phyloP scores from a whole-genome alignment of 108 stramenopile genomes.

The Nitzschia sp. region DNA sequence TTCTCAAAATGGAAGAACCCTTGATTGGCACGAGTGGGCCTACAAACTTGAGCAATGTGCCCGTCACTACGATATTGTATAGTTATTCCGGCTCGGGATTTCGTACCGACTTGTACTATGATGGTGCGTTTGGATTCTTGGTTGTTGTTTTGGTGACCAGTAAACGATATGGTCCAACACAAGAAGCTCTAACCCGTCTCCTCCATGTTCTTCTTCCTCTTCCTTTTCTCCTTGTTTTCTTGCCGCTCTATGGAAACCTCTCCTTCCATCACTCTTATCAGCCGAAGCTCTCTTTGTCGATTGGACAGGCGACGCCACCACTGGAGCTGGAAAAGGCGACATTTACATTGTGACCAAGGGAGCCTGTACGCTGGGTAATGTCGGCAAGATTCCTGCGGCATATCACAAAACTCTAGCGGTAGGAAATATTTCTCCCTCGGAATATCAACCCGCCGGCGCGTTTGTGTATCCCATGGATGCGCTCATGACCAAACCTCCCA shows the following conservation, averaged over 20 bases:
- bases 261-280: too few species aligned
- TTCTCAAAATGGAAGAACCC: not conserved
- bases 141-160: too few species aligned
- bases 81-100: not conserved
- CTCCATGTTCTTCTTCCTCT: too few species aligned
- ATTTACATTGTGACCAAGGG: slow-evolving; percentile 11
- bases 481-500: not conserved
- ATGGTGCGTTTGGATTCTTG: too few species aligned
- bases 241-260: too few species aligned
- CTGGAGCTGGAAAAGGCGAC: not conserved
- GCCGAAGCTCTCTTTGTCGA: slow-evolving; percentile 11
- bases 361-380: not conserved
- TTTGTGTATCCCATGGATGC: not conserved
- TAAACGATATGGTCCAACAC: too few species aligned
- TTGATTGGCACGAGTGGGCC: not conserved
- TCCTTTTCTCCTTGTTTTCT: too few species aligned
- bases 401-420: not conserved
- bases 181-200: too few species aligned
- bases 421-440: not conserved
- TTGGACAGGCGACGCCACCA: not conserved
- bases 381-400: not conserved
- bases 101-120: not conserved
- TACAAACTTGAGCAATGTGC: not conserved
- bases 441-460: too few species aligned
- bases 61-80: not conserved